These are phyloP conservation scores for Casuarina equisetifolia DNA, from an alignment of 306 rosid genomes.

Conservation along the genomic window DNA sequence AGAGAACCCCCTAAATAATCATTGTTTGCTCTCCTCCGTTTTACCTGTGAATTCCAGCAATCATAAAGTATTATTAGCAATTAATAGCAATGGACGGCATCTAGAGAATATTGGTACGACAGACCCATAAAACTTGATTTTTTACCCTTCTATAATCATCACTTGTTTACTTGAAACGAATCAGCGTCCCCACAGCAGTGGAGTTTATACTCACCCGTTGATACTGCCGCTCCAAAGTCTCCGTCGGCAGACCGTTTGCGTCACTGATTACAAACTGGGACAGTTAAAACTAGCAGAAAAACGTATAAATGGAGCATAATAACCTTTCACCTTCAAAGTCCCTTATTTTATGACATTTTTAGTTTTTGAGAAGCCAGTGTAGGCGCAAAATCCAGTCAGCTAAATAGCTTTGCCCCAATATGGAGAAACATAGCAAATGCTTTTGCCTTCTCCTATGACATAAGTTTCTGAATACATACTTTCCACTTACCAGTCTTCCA, in stretches of 20 bases:
- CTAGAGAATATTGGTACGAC: constrained; percentile 13
- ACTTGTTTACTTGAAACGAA: background rate
- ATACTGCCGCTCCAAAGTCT: constrained; percentile 80
- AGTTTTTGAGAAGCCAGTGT: background rate
- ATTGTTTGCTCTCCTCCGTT: constrained; percentile 57
- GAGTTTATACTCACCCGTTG: constrained; percentile 61
- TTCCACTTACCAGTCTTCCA: constrained; percentile 82
- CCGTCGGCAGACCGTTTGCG: constrained; percentile 68
- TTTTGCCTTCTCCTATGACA: constrained; percentile 17
- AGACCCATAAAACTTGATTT: constrained; percentile 4
- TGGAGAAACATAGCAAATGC: background rate
- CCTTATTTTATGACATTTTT: background rate
- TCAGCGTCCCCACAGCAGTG: background rate
- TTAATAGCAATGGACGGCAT: constrained; percentile 1
- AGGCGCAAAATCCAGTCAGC: background rate
- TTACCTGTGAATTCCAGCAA: constrained; percentile 54
- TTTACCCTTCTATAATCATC: constrained; percentile 2
- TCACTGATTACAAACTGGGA: constrained; percentile 61
- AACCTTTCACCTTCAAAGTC: background rate
- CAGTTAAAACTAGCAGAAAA: constrained; percentile 17
- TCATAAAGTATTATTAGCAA: constrained; percentile 2
- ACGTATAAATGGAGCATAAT: constrained; percentile 2
- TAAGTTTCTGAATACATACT: background rate
- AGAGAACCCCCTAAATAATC: constrained; percentile 71
- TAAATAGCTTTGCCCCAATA: background rate